Base-by-base conservation (phyloP, 345 rosid genomes). In the Luvunga scandens region DNA sequence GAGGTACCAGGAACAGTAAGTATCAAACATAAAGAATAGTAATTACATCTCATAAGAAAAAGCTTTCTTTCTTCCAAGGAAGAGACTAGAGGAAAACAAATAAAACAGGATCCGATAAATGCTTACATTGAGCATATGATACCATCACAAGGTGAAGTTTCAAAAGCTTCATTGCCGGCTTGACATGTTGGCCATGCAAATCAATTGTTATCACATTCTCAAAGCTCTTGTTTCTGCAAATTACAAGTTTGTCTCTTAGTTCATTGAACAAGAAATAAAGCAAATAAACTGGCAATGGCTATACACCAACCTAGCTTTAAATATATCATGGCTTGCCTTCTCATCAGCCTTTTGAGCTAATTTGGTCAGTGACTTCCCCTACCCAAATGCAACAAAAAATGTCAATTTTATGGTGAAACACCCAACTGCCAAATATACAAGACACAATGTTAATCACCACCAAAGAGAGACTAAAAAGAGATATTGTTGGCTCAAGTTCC, bases 131-230 rank as follows among this genome's bases (percentile, higher is more conserved):
- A 28, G 81, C 87, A 66, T 89, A 90, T 39, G 88, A 79, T 81
- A 90, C 97, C 30, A 92, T 76, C 62, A 93, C 79, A 74, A 95
- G 92, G 83, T 92, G 94, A 65, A 89, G 76, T 84, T 95, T 95
- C 77, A 95, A 81, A 74, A 92, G 84, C 83, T 77, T 85, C 94
- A 92, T 91, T 68, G 98, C 97, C 83, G 86, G 90, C 82, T 95
- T 92, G 66, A 93, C 96, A 83, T 93, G 98, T 79, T 95, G 99
- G 61, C 99, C 99, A 67, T 95, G 99, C 80, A 95, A 84, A 86
- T 95, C 99, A 75, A 95, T 95, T 77, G 97, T 93, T 83, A 93
- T 78, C 72, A 88, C 84, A 78, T 95, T 95, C 84, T 92, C 93
- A 74, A 93, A 87, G 66, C 45, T 91, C 83, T 85, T 92, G 86